Evolutionary conservation across 192 early-diverging fungal genomes (phyloP), one percentile per base, ranked within the genome.

Genomic region (Podila epigama): DNA sequence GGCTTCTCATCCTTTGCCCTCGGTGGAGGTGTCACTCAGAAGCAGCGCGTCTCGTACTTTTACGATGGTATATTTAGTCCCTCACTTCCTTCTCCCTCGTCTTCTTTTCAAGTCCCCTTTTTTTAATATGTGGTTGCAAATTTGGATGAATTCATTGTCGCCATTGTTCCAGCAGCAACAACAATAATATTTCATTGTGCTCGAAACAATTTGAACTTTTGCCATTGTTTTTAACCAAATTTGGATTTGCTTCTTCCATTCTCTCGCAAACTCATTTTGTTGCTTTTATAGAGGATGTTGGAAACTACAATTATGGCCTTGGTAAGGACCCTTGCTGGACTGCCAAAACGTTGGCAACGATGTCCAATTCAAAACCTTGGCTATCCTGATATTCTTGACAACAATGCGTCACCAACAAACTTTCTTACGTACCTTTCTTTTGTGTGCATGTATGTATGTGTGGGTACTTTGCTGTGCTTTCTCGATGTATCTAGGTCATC

Each of bases 231-330:
- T 63, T 11, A 25, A 16, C 11, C 33, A 59, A 29, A 15, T 22
- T 37, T n/a, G 27, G 6, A 57, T 27, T 52, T 12, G 22, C 6
- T 12, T 13, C 7, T 22, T 29, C 25, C 22, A 48, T 25, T 33
- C n/a, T 1, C 20, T 25, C 3, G 54, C 10, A 11, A 36, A 48
- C n/a, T 32, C n/a, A 66, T 32, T 35, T 25, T 15, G 16, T 31
- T 70, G 48, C 13, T 51, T 20, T 62, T 22, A 53, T 69, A 87
- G 87, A 84, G 52, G 85, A 89, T 68, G 85, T 95, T 34, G 92
- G 92, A 12, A 90, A 90, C 69, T 97, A 91, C 79, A 93, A 93
- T 66, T 97, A 95, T 85, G 95, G 94, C 29, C 85, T 87, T 80
- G 94, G 81, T 79, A 79, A 55, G 59, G 18, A n/a, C 16, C 4